Conservation (phyloP, 441 rosid species). For the Corymbia calophylla region DNA sequence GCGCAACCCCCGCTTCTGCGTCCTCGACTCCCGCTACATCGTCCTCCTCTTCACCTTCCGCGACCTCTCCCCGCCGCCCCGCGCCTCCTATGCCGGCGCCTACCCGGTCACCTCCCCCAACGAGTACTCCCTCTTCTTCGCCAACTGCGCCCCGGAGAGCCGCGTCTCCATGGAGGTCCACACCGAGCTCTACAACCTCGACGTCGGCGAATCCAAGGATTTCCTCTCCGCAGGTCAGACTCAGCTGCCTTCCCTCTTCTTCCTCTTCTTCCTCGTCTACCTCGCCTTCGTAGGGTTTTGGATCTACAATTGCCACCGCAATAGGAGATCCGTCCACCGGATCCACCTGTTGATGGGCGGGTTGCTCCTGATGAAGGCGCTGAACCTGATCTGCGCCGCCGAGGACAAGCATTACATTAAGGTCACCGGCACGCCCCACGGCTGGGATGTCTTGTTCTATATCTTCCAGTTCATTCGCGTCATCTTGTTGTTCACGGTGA, state of each 20-base stretch:
- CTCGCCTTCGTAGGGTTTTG: constrained; percentile 49
- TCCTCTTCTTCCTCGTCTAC: constrained; percentile 48
- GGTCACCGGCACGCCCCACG: constrained; percentile 86
- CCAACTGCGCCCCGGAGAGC: constrained; percentile 39
- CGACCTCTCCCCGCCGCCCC: constrained; percentile 2
- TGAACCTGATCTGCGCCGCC: constrained; percentile 84
- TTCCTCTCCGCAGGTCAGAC: constrained; percentile 47
- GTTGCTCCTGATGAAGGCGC: constrained; percentile 68
- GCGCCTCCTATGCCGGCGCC: constrained; percentile 19
- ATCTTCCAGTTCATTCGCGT: constrained; percentile 84
- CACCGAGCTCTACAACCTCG: constrained; percentile 41
- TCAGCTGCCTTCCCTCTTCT: constrained; percentile 42
- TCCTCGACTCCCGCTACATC: constrained; percentile 24
- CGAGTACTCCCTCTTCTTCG: constrained; percentile 35
- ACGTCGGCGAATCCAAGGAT: constrained; percentile 19
- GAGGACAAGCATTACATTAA: constrained; percentile 89
- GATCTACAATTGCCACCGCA: constrained; percentile 46
- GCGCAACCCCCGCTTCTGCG: constrained; percentile 15
- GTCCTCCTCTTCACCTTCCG: constrained; percentile 26
- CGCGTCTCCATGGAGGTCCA: constrained; percentile 47
- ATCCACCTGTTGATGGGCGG: constrained; percentile 83
- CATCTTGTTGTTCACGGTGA: constrained; percentile 69
- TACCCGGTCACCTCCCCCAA: constrained; percentile 16
- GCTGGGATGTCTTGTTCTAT: constrained; percentile 91
- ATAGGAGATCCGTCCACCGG: constrained; percentile 53